phyloP scores from a whole-genome alignment of 2,329 filamentous ascomycete genomes.

The Aspergillus neoniger region DNA sequence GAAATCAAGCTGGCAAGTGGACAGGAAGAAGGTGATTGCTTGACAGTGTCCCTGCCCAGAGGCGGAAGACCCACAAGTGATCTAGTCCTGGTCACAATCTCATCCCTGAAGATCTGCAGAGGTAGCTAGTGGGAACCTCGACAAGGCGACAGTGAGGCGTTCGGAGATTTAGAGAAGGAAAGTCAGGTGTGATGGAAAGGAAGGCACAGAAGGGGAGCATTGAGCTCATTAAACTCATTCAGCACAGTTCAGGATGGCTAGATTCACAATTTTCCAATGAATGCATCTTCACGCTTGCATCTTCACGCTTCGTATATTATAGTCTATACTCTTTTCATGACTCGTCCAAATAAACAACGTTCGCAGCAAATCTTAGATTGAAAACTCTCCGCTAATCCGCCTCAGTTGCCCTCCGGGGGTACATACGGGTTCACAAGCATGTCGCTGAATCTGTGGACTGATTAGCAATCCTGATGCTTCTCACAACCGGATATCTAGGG shows the following conservation, averaged over 20 bases:
- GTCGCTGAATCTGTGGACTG: conserved; percentile 47
- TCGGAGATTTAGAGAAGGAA: conserved; percentile 3
- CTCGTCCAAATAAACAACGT: conserved; percentile 30
- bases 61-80: conserved; percentile 6
- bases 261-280: background rate
- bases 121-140: conserved; percentile 6
- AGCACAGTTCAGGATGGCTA: background rate
- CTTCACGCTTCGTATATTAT: conserved; percentile 32
- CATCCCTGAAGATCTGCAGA: conserved; percentile 9
- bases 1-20: background rate
- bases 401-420: conserved; percentile 41
- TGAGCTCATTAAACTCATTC: too few species aligned
- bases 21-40: background rate
- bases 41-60: background rate
- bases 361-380: conserved; percentile 17
- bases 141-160: conserved; percentile 19
- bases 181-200: background rate
- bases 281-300: conserved; percentile 18
- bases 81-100: background rate
- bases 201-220: background rate
- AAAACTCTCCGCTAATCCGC: conserved; percentile 20
- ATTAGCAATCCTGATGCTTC: conserved; percentile 16
- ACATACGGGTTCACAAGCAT: conserved; percentile 54
- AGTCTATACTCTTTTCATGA: conserved; percentile 44
- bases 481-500: background rate